phyloP scores from a whole-genome alignment of 306 rosid genomes.

The Quercus glauca region DNA sequence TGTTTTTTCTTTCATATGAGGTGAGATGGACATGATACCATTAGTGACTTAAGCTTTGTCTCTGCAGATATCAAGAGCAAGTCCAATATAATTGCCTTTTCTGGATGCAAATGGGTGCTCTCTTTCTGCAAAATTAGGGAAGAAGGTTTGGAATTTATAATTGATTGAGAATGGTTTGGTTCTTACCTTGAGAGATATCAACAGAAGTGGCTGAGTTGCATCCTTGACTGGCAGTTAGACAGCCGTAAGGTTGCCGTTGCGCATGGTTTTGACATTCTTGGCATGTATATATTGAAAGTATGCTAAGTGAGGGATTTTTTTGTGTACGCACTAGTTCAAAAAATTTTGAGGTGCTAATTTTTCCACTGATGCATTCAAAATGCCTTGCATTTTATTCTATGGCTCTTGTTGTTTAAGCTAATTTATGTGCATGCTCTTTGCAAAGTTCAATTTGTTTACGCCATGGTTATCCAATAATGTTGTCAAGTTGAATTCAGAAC shows the following conservation, averaged over 20 bases:
- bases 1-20: too few species aligned
- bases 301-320: too few species aligned
- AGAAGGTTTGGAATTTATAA: constrained; percentile 27
- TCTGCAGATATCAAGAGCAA: constrained; percentile 67
- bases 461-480: not conserved
- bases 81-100: constrained; percentile 50
- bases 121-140: constrained; percentile 21
- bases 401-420: not conserved
- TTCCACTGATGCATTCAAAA: too few species aligned
- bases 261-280: too few species aligned
- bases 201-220: constrained; percentile 22
- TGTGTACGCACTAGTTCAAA: too few species aligned
- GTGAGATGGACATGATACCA: too few species aligned
- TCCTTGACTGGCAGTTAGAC: too few species aligned
- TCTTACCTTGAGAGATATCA: constrained; percentile 20
- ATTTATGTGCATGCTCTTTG: not conserved
- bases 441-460: not conserved
- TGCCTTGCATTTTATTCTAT: too few species aligned
- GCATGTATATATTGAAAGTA: too few species aligned
- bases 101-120: constrained; percentile 29
- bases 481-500: too few species aligned
- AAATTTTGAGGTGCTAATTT: too few species aligned
- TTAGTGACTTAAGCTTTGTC: constrained; percentile 19
- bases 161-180: constrained; percentile 20
- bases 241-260: too few species aligned